These are phyloP conservation scores for Cytospora chrysosperma DNA, from an alignment of 2,329 filamentous ascomycete species.

Conservation along the genomic window DNA sequence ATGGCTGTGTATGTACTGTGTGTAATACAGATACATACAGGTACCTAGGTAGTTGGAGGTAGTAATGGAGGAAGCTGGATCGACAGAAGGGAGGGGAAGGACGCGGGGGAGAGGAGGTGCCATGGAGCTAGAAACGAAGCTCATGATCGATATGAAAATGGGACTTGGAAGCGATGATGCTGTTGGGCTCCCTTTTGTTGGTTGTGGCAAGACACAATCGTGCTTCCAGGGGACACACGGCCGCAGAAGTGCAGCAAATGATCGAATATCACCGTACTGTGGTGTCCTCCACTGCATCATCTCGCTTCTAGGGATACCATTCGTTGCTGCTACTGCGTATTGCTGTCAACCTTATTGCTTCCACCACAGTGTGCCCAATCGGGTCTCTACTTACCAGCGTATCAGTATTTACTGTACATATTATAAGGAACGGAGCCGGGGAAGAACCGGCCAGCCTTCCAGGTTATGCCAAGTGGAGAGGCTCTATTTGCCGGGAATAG, in stretches of 20 bases:
- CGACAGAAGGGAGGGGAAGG: conserved; percentile 9
- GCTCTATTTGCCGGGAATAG: not conserved
- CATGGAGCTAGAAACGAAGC: not conserved
- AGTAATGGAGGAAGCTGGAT: not conserved
- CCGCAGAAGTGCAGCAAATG: too few species aligned
- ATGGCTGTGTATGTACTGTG: not conserved
- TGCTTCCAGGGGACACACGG: not conserved
- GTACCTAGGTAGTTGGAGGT: not conserved
- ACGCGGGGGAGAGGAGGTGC: conserved; percentile 13
- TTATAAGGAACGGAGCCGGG: not conserved
- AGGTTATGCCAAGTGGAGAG: not conserved
- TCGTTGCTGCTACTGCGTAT: not conserved
- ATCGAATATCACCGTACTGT: too few species aligned
- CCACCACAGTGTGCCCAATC: not conserved
- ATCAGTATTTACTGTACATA: too few species aligned
- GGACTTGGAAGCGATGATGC: not conserved
- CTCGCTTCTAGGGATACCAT: not conserved
- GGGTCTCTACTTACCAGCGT: too few species aligned
- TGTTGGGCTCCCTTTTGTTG: not conserved
- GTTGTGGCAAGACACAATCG: not conserved
- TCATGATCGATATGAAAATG: not conserved
- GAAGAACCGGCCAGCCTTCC: not conserved
- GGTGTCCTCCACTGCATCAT: not conserved
- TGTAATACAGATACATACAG: too few species aligned
- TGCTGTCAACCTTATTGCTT: not conserved